phyloP scores from a whole-genome alignment of 257 asterid genomes.

The Hygrophila difformis region DNA sequence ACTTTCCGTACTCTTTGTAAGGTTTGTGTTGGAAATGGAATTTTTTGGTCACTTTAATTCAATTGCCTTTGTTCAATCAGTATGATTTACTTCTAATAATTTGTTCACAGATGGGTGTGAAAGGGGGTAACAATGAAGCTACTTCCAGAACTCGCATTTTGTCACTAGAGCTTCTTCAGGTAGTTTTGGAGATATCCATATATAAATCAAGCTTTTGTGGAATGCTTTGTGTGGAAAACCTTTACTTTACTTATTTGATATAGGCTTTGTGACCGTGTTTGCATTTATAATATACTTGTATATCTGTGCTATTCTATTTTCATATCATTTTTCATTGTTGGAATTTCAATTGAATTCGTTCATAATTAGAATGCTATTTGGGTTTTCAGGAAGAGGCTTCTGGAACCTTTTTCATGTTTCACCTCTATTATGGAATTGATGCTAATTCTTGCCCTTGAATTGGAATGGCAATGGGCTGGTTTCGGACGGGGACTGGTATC shows the following conservation, averaged over 20 bases:
- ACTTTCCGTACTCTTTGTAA: constrained; percentile 89
- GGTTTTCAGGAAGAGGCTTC: too few species aligned
- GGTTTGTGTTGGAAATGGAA: constrained; percentile 51
- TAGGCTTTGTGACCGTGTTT: constrained; percentile 5
- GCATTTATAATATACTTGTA: constrained; percentile 9
- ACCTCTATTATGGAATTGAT: too few species aligned
- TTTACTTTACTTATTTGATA: too few species aligned
- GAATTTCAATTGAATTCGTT: too few species aligned
- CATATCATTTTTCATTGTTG: constrained; percentile 12
- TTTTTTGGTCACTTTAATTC: too few species aligned
- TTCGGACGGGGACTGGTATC: too few species aligned
- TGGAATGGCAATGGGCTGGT: too few species aligned
- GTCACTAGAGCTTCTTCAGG: constrained; percentile 96
- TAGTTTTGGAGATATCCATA: constrained; percentile 21
- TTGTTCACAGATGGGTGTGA: constrained; percentile 81
- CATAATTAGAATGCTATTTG: too few species aligned
- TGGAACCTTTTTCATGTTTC: too few species aligned
- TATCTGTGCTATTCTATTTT: too few species aligned
- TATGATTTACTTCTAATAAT: constrained; percentile 14
- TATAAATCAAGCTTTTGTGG: constrained; percentile 15
- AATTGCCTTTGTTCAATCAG: constrained; percentile 9
- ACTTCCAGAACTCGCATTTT: constrained; percentile 77
- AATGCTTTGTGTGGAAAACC: constrained; percentile 11
- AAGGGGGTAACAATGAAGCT: constrained; percentile 85
- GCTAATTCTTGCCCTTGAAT: too few species aligned